Evolutionary conservation across 1,139 yeast genomes (phyloP), one percentile per base, ranked within the genome.

Genomic region (Kodamaea anthophila): DNA sequence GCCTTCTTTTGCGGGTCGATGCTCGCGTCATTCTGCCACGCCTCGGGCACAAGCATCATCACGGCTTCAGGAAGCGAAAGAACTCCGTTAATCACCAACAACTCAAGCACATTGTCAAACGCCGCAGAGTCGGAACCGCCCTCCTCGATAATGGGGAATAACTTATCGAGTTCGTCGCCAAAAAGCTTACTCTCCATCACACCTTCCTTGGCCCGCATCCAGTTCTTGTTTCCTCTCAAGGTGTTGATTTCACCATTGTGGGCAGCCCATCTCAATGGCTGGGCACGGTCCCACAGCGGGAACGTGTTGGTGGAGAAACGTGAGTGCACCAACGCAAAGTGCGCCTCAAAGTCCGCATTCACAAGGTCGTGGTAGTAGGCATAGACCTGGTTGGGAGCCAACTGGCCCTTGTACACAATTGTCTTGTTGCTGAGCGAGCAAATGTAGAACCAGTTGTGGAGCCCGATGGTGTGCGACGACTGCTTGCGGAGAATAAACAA

Each of bases 111-210:
- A 51, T 91, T 91, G 61, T 91, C 98, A 44, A 91, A 80, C 14
- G 97, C 96, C 31, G 96, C 98, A n/a, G 97, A 91, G 58, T 91
- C 98, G 18, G 96, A 87, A 32, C 97, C 98, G 46, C 97, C 97
- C 61, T 91, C 97, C 60, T 91, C 97, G 44, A 91, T 88, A 50
- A 91, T 83, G 14, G 98, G 98, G 59, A 81, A 88, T 41, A 91
- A 69, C 54, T 81, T 78, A 50, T 87, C 96, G 55, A 88, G 70
- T 46, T 86, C 94, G 32, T 86, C 96, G 42, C 94, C 96, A 55
- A 91, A 88, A 39, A 85, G 70, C 37, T 75, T 70, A 3, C 95
- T 83, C 26, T 76, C 70, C 96, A 91, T 86, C 29, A 88, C 86
- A 63, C 97, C 97, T 66, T 91, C 98, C 60, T 94, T 84, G 25